Base-by-base conservation (phyloP, 2,329 filamentous ascomycete genomes). In the Alternaria sp. region DNA sequence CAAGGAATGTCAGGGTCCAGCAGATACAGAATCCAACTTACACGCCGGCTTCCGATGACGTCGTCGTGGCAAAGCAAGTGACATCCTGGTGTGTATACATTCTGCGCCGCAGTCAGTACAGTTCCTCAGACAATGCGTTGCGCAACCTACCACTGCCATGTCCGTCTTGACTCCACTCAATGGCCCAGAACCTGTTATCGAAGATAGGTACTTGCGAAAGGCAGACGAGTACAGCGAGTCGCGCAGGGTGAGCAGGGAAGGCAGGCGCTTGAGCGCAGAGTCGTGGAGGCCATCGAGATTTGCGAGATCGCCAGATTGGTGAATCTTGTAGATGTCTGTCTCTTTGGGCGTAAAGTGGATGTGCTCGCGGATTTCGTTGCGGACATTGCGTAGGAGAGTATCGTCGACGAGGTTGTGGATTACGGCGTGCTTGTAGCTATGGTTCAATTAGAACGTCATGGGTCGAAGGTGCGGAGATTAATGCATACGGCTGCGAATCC, bases 281-380 rank as follows among this genome's bases (percentile, higher is more conserved):
- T 96, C 90, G 66, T 97, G 93, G 46, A 99, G 88, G 23, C 96
- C 96, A 81, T 97, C 95, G 62, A 99, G 89, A 81, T 99, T 99
- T 50, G 96, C 96, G 32, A 99, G 87, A 79, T 99, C 96, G 69
- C 96, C 96, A 5, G 95, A 98, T 84, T 99, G 96, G 86, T 97
- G 94, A 77, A 99, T 98, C 82, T 96, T 97, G 87, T 99, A 99
- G 74, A 99, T 99, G 80, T 99, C 96, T 51, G 96, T 99, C 82
- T 99, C 96, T 81, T 99, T 99, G 73, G 94, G 94, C 12, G 96
- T 97, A 83, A 99, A 99, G 70, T 92, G 90, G 70, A 99, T 92
- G 77, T 97, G 94, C 71, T 91, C 86, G 80, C 91, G 90, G 80
- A 98, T 95, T 83, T 99, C 96, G 75, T 87, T 83, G 77, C 96